Evolutionary conservation across 495 filamentous ascomycete genomes (phyloP).

Genomic region (Lepidopterella palustris): DNA sequence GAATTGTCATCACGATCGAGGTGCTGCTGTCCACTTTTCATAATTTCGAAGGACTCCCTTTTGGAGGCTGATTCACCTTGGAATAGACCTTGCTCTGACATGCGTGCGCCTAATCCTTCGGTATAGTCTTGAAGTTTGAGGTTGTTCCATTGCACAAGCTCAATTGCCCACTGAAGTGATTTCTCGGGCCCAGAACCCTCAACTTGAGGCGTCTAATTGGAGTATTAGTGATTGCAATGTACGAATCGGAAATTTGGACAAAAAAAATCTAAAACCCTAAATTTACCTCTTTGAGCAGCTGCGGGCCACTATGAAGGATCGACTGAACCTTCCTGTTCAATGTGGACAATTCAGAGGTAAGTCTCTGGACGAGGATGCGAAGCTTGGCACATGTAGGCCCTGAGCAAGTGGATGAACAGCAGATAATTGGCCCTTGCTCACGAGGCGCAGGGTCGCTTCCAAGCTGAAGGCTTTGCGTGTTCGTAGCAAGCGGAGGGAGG

Average conservation of each 20-base stretch:
- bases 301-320: conserved; percentile 9
- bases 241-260: background rate
- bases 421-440: conserved; percentile 13
- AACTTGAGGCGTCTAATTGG: conserved; percentile 12
- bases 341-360: conserved; percentile 21
- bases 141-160: conserved; percentile 27
- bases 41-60: background rate
- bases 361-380: conserved; percentile 21
- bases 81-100: conserved; percentile 4
- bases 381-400: conserved; percentile 19
- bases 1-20: conserved; percentile 19
- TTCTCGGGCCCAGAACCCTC: conserved; percentile 5
- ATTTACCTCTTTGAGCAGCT: conserved; percentile 20
- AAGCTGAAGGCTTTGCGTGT: conserved; percentile 13
- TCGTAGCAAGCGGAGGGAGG: conserved; percentile 17
- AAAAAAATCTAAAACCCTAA: background rate
- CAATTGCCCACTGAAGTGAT: conserved; percentile 23
- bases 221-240: background rate
- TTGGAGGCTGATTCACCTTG: conserved; percentile 9
- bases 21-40: conserved; percentile 19
- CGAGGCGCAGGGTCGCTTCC: conserved; percentile 15
- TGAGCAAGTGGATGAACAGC: conserved; percentile 19
- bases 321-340: conserved; percentile 17
- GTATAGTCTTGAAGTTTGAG: conserved; percentile 13
- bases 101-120: conserved; percentile 1